Base-by-base conservation (phyloP, 352 stramenopile genomes). In the Phytophthora hibernalis region DNA sequence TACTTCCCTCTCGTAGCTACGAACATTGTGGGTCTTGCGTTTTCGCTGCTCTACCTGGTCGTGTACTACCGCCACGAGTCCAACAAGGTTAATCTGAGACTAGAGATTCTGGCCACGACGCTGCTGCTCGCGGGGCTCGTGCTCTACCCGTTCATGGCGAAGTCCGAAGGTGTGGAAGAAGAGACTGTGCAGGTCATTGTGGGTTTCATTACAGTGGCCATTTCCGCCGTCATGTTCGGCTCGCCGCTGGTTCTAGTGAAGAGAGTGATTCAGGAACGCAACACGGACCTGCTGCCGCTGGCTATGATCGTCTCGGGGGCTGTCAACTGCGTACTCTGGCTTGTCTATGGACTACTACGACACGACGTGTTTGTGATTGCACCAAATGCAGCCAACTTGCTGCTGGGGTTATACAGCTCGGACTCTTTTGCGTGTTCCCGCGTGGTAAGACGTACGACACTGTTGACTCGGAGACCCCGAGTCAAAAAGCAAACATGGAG, bases 201-300 rank as follows among this genome's bases (percentile, higher is more conserved):
- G 8, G 85, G 85, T 5, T 85, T 82, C 64, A 21, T 84, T 12
- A 77, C 80, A 9, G 84, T 93, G 40, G 70, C 59, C 20, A 72
- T 87, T 52, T 80, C 76, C 5, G 65, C 74, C 8, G 65, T 93
- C 55, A 91, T 92, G 78, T 85, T 89, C 53, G 80, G 62, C 22
- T 90, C 80, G 40, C 82, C 82, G 55, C 70, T 91, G 13, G 71
- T 79, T 13, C 49, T 81, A 6, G 72, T 89, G 16, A 76, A 75
- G 42, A 53, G 74, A 28, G 82, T 91, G 50, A 62, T 91, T 26
- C 56, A 74, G 54, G 75, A 80, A 26, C 79, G 76, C 48, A 83
- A 77, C 50, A 56, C 74, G 21, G 54, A 66, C 11, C 45, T 76
- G 16, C 56, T 91, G 38, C 82, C 82, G 4, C 57, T 86, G 13